These are phyloP conservation scores for Eucalyptus coolabah DNA, from an alignment of 345 rosid species.

Conservation along the genomic window DNA sequence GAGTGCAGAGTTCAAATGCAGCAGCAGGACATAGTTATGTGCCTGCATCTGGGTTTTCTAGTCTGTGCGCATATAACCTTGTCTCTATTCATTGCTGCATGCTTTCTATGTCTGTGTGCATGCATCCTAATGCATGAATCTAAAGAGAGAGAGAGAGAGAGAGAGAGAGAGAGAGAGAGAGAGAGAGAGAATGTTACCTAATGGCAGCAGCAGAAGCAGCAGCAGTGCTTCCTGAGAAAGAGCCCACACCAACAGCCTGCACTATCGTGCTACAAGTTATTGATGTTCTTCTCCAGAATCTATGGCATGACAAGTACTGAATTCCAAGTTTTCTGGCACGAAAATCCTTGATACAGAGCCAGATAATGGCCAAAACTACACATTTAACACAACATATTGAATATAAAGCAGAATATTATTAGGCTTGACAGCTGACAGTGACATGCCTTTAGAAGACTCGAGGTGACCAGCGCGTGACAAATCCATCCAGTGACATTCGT, in stretches of 20 bases:
- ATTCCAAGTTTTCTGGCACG: neutral
- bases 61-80: neutral
- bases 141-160: neutral
- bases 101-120: neutral
- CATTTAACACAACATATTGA: neutral
- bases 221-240: slow-evolving; percentile 71
- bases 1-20: neutral
- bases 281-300: neutral
- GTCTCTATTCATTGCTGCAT: neutral
- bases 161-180: no score
- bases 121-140: neutral
- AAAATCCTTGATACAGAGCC: neutral
- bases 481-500: slow-evolving; percentile 97
- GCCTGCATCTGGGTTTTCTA: neutral
- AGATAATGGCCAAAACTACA: neutral
- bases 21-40: neutral
- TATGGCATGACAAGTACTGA: neutral
- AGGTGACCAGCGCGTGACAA: slow-evolving; percentile 81
- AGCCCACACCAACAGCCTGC: slow-evolving; percentile 94
- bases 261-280: neutral
- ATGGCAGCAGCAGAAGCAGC: slow-evolving; percentile 98
- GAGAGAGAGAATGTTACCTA: slow-evolving; percentile 28
- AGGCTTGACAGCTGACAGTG: neutral
- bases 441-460: slow-evolving; percentile 96
- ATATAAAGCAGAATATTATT: neutral